Evolutionary conservation across 129 eudicot genomes (phyloP), one percentile per base, ranked within the genome.

Genomic region (Flaveria sonorensis): DNA sequence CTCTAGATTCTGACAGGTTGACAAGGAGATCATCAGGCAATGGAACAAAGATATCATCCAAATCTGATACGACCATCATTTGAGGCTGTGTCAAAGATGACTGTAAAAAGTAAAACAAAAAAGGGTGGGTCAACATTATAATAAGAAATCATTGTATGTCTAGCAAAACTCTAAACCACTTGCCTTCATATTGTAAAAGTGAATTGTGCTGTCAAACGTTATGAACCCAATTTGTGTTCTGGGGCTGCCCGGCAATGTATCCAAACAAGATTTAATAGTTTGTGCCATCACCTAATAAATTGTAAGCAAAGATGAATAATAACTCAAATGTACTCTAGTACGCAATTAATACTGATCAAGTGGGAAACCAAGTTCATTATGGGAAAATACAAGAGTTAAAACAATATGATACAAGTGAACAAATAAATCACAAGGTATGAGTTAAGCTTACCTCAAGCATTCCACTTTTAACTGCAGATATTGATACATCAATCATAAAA

Each of bases 1-100:
- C 63, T 83, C 97, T 91, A 77, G 99, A 94, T 79, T 94, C 99
- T 77, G 97, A 91, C 81, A 94, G 83, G 87, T 94, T 94, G 84
- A 94, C 99, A 36, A 94, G 96, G 47, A 94, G 99, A 89, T 94
- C 99, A 82, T 94, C 99, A 69, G 99, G 99, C 81, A 94, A 86
- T 42, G 99, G 99, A 55, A 89, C 87, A 84, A 94, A 94, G 26
- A 94, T 79, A 82, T 91, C 99, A 70, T 94, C 99, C 84, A 94
- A 83, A 86, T 94, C 99, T 59, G 99, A 89, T 71, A 94, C 89
- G 77, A 91, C 99, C 99, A 94, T 91, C 99, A 94, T 94, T 73
- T 91, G 99, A 64, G 99, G 99, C 85, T 94, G 99, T 51, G 86
- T 57, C 76, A 94, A 87, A 81, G 97, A 86, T 78, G 99, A 94